Percentiles rank a stretch among this genome's conserved stretches.
Evolutionary conservation across 805 yeast species (phyloP).

Genomic region (Pachysolen tannophilus): DNA sequence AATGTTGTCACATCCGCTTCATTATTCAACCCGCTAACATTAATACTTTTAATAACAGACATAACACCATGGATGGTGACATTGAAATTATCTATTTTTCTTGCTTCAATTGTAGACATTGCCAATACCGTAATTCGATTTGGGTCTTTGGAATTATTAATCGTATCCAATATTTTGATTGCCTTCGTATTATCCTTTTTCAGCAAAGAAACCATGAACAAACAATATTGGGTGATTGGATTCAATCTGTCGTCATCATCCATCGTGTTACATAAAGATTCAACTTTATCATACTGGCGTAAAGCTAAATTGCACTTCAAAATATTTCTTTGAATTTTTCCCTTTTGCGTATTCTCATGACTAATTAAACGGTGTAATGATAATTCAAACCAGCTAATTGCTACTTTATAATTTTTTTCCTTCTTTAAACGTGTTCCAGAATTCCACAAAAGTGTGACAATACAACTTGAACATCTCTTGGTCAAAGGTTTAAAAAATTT

Average conservation of each 20-base stretch:
- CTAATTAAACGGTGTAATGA: constrained; percentile 11
- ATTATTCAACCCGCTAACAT: too few relatives aligned
- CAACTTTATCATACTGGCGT: constrained; percentile 15
- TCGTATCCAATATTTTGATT: constrained; percentile 3
- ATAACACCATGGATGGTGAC: background rate
- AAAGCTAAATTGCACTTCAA: constrained; percentile 20
- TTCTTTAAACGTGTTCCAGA: constrained; percentile 24
- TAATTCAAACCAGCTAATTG: constrained; percentile 14
- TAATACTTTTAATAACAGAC: background rate
- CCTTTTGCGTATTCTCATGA: constrained; percentile 21
- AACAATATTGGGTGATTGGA: constrained; percentile 24
- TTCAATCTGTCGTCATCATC: constrained; percentile 12
- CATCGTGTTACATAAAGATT: constrained; percentile 18
- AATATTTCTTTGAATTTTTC: constrained; percentile 29
- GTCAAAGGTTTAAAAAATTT: constrained; percentile 19
- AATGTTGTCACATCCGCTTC: too few relatives aligned
- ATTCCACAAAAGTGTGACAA: constrained; percentile 32
- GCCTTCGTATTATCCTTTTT: constrained; percentile 12
- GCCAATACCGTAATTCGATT: constrained; percentile 14
- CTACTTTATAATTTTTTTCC: constrained; percentile 7
- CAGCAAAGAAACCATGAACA: constrained; percentile 17
- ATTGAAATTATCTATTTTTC: constrained; percentile 9
- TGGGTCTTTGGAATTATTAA: constrained; percentile 1
- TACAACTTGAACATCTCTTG: constrained; percentile 21
- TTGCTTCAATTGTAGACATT: constrained; percentile 24